Base-by-base conservation (phyloP, 352 stramenopile species). In the Phytophthora meadii region DNA sequence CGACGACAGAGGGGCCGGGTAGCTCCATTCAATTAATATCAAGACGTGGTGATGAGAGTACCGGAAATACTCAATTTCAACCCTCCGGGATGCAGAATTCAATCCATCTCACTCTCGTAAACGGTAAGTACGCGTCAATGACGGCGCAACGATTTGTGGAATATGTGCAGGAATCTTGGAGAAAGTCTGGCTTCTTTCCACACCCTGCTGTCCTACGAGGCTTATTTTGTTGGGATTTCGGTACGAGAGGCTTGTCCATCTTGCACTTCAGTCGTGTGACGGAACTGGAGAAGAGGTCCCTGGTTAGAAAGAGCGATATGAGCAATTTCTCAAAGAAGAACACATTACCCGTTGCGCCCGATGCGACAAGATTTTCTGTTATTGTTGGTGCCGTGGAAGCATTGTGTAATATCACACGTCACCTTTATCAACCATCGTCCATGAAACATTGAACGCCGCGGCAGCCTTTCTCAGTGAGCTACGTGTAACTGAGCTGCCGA, bases 241-340 rank as follows among this genome's bases (percentile, higher is more conserved):
- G 49, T 24, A 58, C 44, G 9, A 11, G 49, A 30, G 58, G 49
- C 0, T 30, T 66, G 9, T 55, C 58, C 0, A 39, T 60, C 0
- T 7, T 54, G 14, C 41, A 66, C 15, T 54, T 61, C 30, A 27
- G 0, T 9, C 48, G 58, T n/a, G 11, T 55, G 1, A 22, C 49
- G 3, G 28, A 56, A 10, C 0, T 30, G 5, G 46, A 64, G 30
- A 47, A 58, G 27, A 27, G 53, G 3, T 5, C 5, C 1, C 11
- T 11, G 0, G 28, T 44, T 7, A 7, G 19, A 24, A 4, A 8
- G 3, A 42, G 8, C 11, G 53, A 64, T n/a, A 64, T 69, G 46
- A 64, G 25, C n/a, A 56, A 59, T 48, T 64, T 69, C 14, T 64
- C 61, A 2, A 57, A 15, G 37, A 59, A 69, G 40, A 64, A 69